Evolutionary conservation across 73 alveolate genomes (phyloP).

Genomic region (Paramecium sexaurelia): DNA sequence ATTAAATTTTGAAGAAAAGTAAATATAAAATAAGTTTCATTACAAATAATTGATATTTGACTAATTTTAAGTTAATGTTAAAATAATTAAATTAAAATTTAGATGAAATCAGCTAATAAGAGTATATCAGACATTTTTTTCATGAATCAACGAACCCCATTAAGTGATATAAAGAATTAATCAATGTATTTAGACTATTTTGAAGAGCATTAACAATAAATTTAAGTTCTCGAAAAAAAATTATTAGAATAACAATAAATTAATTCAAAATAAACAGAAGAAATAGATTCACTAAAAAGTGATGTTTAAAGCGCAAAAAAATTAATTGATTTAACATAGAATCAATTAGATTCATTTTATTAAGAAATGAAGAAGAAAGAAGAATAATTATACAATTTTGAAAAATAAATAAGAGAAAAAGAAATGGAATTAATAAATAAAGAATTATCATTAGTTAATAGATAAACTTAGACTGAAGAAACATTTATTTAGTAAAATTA

Average conservation of each 20-base stretch:
- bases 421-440: slow-evolving; percentile 60
- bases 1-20: too few relatives aligned
- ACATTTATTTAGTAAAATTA: background rate
- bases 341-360: slow-evolving; percentile 7
- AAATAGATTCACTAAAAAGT: background rate
- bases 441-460: background rate
- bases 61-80: too few relatives aligned
- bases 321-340: background rate
- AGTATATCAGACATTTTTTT: background rate
- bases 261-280: background rate
- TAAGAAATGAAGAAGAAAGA: background rate
- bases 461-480: background rate
- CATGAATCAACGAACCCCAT: background rate
- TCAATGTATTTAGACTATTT: background rate
- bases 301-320: background rate
- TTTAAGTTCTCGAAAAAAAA: background rate
- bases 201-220: background rate
- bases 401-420: slow-evolving; percentile 46
- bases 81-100: background rate
- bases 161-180: background rate
- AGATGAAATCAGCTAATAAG: slow-evolving; percentile 22
- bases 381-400: background rate
- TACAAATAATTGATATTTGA: too few relatives aligned
- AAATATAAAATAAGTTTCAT: too few relatives aligned
- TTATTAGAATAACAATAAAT: background rate